Percentiles rank a stretch among this genome's conserved stretches.
Conservation (phyloP, 2,329 filamentous ascomycete genomes). For the Alternaria triticimaculans region DNA sequence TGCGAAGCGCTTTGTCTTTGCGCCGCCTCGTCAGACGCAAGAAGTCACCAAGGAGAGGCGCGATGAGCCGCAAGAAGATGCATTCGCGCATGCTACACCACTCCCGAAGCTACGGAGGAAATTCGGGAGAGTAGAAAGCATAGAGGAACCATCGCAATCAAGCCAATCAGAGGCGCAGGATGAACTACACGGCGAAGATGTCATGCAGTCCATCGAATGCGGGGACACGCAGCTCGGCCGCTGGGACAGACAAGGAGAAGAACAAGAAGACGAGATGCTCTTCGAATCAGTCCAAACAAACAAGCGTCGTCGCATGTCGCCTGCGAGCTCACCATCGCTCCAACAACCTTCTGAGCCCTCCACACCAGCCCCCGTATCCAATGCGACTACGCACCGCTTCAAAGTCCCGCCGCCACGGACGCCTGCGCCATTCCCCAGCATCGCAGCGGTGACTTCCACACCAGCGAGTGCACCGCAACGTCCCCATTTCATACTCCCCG, state of each 20-base stretch:
- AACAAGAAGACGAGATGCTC: constrained; percentile 38
- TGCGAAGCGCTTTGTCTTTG: constrained; percentile 43
- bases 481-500: constrained; percentile 50
- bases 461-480: constrained; percentile 23
- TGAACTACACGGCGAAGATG: not conserved
- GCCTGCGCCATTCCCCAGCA: constrained; percentile 17
- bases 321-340: constrained; percentile 13
- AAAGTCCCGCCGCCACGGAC: constrained; percentile 25
- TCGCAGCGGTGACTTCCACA: constrained; percentile 4
- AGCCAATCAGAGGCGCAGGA: constrained; percentile 19
- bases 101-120: constrained; percentile 24
- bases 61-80: not conserved
- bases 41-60: constrained; percentile 6
- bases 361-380: constrained; percentile 15
- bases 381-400: constrained; percentile 34
- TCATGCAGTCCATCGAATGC: constrained; percentile 26
- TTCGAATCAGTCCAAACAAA: constrained; percentile 19
- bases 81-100: constrained; percentile 14
- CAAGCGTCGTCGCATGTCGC: constrained; percentile 38
- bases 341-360: constrained; percentile 7
- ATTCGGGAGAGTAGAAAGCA: constrained; percentile 42
- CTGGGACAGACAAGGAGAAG: not conserved
- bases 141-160: constrained; percentile 37
- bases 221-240: constrained; percentile 4
- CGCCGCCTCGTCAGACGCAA: constrained; percentile 17